Evolutionary conservation across 306 rosid species (phyloP), one percentile per base, ranked within the genome.

Genomic region (Canavalia ensiformis): DNA sequence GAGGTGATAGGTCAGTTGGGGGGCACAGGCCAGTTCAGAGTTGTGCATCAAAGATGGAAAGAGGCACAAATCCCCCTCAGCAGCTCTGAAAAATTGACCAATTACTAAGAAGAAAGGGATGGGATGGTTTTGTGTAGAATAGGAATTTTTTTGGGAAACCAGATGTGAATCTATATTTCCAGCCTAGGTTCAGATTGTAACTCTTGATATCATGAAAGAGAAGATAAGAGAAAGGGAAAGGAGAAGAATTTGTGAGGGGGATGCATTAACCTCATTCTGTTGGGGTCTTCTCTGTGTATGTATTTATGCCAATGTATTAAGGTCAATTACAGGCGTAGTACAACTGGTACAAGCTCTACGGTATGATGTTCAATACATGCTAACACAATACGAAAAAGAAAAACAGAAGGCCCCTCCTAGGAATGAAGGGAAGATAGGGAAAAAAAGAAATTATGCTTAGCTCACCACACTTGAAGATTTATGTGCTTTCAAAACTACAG

Each of bases 21-120:
- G 46, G 47, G 1, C 41, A 47, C 30, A 47, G 11, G 10, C 30
- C 3, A 47, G 59, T 46, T 33, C 13, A 33, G 44, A 31, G 60
- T 7, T 49, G 7, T 4, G 2, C 72, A 44, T 67, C 3, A 41
- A 44, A 30, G 59, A 33, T 10, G 30, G 59, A 47, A 29, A 44
- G 56, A 68, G 41, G 18, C 30, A 37, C 45, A 64, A 39, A 46
- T 29, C 10, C 8, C 39, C 42, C 44, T 47, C 28, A 11, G 8
- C 29, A 30, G 74, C 28, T 10, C 44, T 46, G 29, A 47, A 69
- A 42, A 46, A 29, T 69, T 47, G 57, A 69, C 52, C 6, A 29
- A 44, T 68, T 68, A 46, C 58, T 31, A 39, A 68, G 74, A 9
- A 68, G 74, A 68, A 68, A 68, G 8, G 74, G 54, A 67, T 67